Evolutionary conservation across 2,329 filamentous ascomycete species (phyloP).

Genomic region (Coleophoma crateriformis): DNA sequence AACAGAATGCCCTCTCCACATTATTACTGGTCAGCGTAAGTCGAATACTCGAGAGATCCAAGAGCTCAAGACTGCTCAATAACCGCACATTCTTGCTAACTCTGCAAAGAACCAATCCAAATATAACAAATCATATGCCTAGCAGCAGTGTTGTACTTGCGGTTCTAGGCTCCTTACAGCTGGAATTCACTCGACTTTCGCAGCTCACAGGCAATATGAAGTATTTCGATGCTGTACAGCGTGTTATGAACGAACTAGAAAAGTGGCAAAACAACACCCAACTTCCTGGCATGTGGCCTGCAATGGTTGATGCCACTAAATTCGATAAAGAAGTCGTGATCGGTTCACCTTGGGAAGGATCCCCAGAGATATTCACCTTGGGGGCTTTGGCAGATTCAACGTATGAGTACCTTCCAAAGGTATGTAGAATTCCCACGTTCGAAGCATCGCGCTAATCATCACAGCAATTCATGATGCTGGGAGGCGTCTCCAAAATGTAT

Average conservation of each 20-base stretch:
- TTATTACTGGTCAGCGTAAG: conserved; percentile 20
- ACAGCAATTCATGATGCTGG: conserved; percentile 21
- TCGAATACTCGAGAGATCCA: not conserved
- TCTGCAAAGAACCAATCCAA: conserved; percentile 6
- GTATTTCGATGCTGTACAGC: conserved; percentile 57
- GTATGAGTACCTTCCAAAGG: conserved; percentile 62
- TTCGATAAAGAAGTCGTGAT: conserved; percentile 14
- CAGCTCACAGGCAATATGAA: conserved; percentile 56
- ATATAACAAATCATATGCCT: conserved; percentile 55
- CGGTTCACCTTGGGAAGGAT: conserved; percentile 45
- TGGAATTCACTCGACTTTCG: conserved; percentile 59
- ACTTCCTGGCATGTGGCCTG: conserved; percentile 61
- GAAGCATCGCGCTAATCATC: not conserved
- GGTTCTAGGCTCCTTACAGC: conserved; percentile 51
- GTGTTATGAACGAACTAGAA: conserved; percentile 53
- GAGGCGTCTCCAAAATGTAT: conserved; percentile 15
- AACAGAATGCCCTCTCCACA: conserved; percentile 39
- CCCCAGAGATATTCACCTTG: conserved; percentile 47
- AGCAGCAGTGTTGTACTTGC: conserved; percentile 44
- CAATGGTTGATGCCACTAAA: conserved; percentile 43
- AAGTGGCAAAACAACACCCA: conserved; percentile 45
- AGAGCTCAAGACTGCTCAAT: not conserved
- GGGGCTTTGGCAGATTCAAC: conserved; percentile 53
- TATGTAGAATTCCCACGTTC: conserved; percentile 56
- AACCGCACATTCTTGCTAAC: not conserved